Evolutionary conservation across 768 basidiomycete genomes (phyloP).

Genomic region (Leccinum disarticulatum): DNA sequence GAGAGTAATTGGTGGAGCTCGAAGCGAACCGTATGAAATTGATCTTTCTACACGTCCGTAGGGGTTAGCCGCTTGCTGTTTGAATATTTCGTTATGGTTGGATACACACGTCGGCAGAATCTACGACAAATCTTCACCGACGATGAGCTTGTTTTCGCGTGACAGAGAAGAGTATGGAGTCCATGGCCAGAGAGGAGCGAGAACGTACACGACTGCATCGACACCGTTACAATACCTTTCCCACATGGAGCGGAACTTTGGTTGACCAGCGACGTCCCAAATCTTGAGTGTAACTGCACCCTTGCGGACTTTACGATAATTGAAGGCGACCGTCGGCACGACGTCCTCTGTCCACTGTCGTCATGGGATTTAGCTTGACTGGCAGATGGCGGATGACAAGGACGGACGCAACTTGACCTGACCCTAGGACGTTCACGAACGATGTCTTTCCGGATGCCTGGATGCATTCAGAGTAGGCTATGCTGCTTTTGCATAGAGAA

Average conservation of each 20-base stretch:
- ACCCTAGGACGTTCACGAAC: constrained; percentile 88
- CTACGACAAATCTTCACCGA: constrained; percentile 78
- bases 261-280: constrained; percentile 96
- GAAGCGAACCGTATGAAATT: constrained; percentile 79
- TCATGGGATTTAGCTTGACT: constrained; percentile 1
- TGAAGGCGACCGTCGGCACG: constrained; percentile 95
- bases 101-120: constrained; percentile 76
- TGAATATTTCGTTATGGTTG: not conserved
- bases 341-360: constrained; percentile 91
- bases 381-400: not conserved
- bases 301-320: constrained; percentile 82
- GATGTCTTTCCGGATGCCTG: constrained; percentile 95
- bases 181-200: not conserved
- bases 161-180: not conserved
- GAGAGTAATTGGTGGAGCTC: constrained; percentile 79
- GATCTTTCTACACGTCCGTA: constrained; percentile 54
- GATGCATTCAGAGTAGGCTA: not conserved
- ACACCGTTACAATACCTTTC: constrained; percentile 92
- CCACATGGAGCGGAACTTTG: constrained; percentile 95
- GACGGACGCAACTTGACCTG: constrained; percentile 55
- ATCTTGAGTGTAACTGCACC: constrained; percentile 91
- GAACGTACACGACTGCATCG: constrained; percentile 82
- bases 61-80: constrained; percentile 1
- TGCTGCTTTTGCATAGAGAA: not conserved
- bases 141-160: constrained; percentile 17